These are phyloP conservation scores for Nymphaea colorata DNA, from an alignment of 164 flowering plant genomes.

Conservation along the genomic window DNA sequence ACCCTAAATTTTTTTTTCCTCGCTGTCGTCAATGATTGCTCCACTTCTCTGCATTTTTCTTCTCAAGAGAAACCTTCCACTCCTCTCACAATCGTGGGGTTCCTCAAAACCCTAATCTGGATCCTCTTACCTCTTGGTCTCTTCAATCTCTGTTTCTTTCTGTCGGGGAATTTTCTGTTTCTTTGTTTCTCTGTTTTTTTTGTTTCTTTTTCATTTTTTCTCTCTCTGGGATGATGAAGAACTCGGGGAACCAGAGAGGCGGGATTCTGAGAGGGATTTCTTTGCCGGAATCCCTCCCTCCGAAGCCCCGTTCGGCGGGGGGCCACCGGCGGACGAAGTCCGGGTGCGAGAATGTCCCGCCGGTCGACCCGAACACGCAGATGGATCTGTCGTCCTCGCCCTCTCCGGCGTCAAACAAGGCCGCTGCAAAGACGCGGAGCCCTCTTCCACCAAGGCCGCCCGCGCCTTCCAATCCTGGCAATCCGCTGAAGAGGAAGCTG, in stretches of 20 bases:
- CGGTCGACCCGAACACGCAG: slow-evolving; percentile 28
- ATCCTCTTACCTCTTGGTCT: too few relatives aligned
- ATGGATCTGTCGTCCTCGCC: slow-evolving; percentile 15
- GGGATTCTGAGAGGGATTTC: slow-evolving; percentile 33
- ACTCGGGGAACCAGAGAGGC: slow-evolving; percentile 40
- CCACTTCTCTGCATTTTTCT: not conserved
- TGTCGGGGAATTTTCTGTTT: not conserved
- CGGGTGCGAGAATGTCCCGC: slow-evolving; percentile 52
- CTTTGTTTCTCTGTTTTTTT: not conserved
- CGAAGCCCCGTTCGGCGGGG: slow-evolving; percentile 24
- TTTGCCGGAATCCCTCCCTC: slow-evolving; percentile 11
- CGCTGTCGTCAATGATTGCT: not conserved
- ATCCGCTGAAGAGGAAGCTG: slow-evolving; percentile 70
- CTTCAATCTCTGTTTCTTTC: not conserved
- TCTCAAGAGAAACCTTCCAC: not conserved
- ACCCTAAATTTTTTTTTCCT: too few relatives aligned
- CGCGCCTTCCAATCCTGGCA: slow-evolving; percentile 17
- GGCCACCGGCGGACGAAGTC: slow-evolving; percentile 29
- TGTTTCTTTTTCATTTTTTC: too few relatives aligned
- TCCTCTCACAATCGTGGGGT: not conserved
- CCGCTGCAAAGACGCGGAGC: slow-evolving; percentile 38
- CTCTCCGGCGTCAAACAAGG: slow-evolving; percentile 14
- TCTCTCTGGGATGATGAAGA: slow-evolving; percentile 29
- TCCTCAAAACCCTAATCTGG: not conserved
- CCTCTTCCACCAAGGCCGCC: slow-evolving; percentile 87